Percentiles rank a stretch among this genome's conserved stretches.
Evolutionary conservation across 164 flowering plant species (phyloP).

Genomic region (Macadamia integrifolia): DNA sequence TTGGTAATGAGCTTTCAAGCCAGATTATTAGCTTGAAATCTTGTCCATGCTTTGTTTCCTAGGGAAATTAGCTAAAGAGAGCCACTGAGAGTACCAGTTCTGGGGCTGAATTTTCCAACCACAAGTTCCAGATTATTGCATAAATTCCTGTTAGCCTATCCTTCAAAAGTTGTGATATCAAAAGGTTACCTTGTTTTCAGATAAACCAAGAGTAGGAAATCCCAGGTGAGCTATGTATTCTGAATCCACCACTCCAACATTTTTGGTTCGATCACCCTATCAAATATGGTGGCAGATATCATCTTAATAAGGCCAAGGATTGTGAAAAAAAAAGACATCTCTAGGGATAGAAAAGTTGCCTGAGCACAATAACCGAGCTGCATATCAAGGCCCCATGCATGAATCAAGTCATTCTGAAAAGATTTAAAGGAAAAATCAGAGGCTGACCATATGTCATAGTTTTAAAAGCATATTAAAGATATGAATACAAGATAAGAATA

Average conservation of each 20-base stretch:
- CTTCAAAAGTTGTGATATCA: too few relatives aligned
- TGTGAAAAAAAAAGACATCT: not conserved
- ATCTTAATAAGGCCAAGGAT: not conserved
- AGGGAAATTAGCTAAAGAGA: too few relatives aligned
- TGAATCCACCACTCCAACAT: slow-evolving; percentile 81
- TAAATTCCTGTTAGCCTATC: too few relatives aligned
- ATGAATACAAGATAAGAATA: too few relatives aligned
- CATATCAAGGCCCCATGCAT: slow-evolving; percentile 91
- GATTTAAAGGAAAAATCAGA: not conserved
- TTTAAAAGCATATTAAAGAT: not conserved
- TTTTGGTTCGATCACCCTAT: slow-evolving; percentile 77
- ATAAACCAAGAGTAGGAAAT: slow-evolving; percentile 70
- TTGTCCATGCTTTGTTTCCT: too few relatives aligned
- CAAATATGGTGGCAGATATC: slow-evolving; percentile 8
- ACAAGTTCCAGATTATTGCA: too few relatives aligned
- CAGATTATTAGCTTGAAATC: too few relatives aligned
- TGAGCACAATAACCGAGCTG: slow-evolving; percentile 94
- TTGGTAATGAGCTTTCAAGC: too few relatives aligned
- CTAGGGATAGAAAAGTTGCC: slow-evolving; percentile 27
- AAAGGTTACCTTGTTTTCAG: slow-evolving; percentile 32
- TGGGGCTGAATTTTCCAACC: too few relatives aligned
- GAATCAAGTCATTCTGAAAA: slow-evolving; percentile 85
- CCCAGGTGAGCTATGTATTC: slow-evolving; percentile 76
- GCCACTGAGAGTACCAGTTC: too few relatives aligned
- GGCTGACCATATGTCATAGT: not conserved